phyloP scores from a whole-genome alignment of 441 rosid species.

The Populus hybrid region DNA sequence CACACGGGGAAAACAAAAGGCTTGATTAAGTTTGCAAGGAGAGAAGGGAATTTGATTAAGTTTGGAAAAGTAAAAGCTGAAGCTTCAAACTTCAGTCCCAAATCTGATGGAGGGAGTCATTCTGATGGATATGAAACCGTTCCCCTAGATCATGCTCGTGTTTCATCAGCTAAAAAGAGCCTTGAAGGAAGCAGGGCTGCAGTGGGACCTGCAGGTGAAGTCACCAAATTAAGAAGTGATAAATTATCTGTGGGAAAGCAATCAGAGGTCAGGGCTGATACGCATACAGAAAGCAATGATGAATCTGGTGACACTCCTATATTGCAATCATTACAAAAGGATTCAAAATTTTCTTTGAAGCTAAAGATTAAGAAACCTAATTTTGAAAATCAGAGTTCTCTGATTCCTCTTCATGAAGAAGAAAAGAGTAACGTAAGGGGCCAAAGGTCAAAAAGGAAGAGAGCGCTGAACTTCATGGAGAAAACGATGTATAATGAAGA shows the following conservation, averaged over 20 bases:
- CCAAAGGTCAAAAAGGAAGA: slow-evolving; percentile 94
- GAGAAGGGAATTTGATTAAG: slow-evolving; percentile 53
- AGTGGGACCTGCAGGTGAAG: slow-evolving; percentile 36
- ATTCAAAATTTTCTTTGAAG: slow-evolving; percentile 73
- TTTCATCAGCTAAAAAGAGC: slow-evolving; percentile 45
- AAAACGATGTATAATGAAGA: slow-evolving; percentile 55
- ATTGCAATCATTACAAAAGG: slow-evolving; percentile 52
- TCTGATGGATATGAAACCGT: slow-evolving; percentile 37
- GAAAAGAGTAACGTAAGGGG: slow-evolving; percentile 74
- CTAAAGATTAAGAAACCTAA: slow-evolving; percentile 81
- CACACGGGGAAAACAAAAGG: slow-evolving; percentile 39
- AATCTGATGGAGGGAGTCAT: slow-evolving; percentile 28
- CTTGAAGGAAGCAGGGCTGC: slow-evolving; percentile 40
- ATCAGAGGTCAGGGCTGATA: slow-evolving; percentile 47
- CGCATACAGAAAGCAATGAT: slow-evolving; percentile 50
- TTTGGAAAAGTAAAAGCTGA: slow-evolving; percentile 61
- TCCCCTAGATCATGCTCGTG: slow-evolving; percentile 36
- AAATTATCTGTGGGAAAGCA: slow-evolving; percentile 41
- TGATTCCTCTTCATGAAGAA: slow-evolving; percentile 48
- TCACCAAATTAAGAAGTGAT: slow-evolving; percentile 38
- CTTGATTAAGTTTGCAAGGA: slow-evolving; percentile 42
- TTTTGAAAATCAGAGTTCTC: slow-evolving; percentile 56
- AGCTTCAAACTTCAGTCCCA: slow-evolving; percentile 36
- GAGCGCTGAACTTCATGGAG: slow-evolving; percentile 60
- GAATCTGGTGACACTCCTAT: slow-evolving; percentile 48